phyloP scores from a whole-genome alignment of 345 rosid genomes.

The Boechera retrofracta region DNA sequence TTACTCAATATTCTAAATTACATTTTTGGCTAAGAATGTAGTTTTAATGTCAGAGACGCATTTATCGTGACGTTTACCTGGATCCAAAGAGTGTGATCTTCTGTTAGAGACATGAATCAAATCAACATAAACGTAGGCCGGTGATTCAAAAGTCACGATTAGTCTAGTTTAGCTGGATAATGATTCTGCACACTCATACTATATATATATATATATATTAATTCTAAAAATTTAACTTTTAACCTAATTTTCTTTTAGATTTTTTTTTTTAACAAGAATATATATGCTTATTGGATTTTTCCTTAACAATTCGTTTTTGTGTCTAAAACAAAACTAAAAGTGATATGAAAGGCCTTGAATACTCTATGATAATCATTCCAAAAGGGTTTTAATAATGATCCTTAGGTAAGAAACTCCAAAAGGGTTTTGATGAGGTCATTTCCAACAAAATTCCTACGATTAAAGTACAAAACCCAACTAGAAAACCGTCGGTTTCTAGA shows the following conservation, averaged over 20 bases:
- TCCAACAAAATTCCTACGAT: background rate
- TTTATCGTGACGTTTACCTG: constrained; percentile 5
- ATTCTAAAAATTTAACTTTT: background rate
- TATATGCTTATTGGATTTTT: background rate
- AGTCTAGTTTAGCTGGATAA: background rate
- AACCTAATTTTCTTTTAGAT: background rate
- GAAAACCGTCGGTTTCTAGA: background rate
- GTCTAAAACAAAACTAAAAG: background rate
- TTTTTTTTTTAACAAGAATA: background rate
- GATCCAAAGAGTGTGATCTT: constrained; percentile 16
- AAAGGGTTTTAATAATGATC: background rate
- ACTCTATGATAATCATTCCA: background rate
- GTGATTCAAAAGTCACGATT: constrained; percentile 18
- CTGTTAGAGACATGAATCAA: constrained; percentile 13
- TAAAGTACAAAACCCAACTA: no score
- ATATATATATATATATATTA: background rate
- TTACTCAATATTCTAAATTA: background rate
- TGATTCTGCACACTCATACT: constrained; percentile 18
- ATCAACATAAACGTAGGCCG: constrained; percentile 14
- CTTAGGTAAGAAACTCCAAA: background rate
- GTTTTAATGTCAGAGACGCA: background rate
- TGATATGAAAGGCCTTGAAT: background rate
- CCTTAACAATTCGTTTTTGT: background rate
- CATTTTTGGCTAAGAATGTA: background rate
- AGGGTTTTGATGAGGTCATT: background rate